phyloP scores from a whole-genome alignment of 2,329 filamentous ascomycete species.

The Xylariaceae sp. region DNA sequence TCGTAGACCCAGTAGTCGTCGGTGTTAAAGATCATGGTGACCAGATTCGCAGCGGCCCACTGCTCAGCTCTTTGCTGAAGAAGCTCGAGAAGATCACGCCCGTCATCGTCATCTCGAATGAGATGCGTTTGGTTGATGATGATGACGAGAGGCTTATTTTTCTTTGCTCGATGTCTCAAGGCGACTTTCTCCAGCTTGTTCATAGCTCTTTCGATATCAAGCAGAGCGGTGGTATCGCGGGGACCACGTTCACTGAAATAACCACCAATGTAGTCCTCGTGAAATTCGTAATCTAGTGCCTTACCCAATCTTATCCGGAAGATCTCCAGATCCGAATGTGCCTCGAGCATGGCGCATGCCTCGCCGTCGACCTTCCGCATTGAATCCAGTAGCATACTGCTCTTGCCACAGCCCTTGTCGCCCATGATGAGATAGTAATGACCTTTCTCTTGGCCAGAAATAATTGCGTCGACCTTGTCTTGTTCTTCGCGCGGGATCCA shows the following conservation, averaged over 20 bases:
- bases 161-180: slow-evolving; percentile 58
- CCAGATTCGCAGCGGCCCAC: slow-evolving; percentile 88
- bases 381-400: slow-evolving; percentile 89
- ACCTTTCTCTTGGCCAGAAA: slow-evolving; percentile 66
- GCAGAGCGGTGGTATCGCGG: slow-evolving; percentile 81
- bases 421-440: slow-evolving; percentile 91
- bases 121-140: slow-evolving; percentile 95
- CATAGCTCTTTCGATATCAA: slow-evolving; percentile 93
- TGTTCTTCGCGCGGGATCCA: slow-evolving; percentile 89
- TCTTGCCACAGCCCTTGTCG: slow-evolving; percentile 95
- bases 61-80: slow-evolving; percentile 94
- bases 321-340: slow-evolving; percentile 90
- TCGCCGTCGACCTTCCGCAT: slow-evolving; percentile 92
- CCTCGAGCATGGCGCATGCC: slow-evolving; percentile 91
- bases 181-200: slow-evolving; percentile 98
- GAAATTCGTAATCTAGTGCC: slow-evolving; percentile 91
- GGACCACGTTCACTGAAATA: slow-evolving; percentile 94
- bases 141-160: slow-evolving; percentile 72
- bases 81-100: slow-evolving; percentile 88
- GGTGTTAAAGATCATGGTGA: slow-evolving; percentile 90
- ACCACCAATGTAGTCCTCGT: slow-evolving; percentile 95
- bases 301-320: slow-evolving; percentile 91
- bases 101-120: slow-evolving; percentile 85
- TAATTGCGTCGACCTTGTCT: slow-evolving; percentile 72
- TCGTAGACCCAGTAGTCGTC: slow-evolving; percentile 99